Evolutionary conservation across 2,329 filamentous ascomycete species (phyloP).

Genomic region (Fusarium udum): DNA sequence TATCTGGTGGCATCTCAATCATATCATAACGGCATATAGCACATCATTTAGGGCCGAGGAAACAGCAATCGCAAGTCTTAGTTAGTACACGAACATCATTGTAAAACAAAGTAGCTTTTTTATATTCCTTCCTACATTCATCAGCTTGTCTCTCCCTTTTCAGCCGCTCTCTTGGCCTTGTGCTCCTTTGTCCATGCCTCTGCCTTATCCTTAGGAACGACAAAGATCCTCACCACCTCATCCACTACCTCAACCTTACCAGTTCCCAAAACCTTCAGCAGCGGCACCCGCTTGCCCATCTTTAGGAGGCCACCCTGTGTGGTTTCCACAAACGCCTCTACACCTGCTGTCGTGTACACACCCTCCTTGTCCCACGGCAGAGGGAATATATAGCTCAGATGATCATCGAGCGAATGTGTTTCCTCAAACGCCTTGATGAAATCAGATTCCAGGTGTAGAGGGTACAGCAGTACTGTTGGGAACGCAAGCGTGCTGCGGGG

Average conservation of each 20-base stretch:
- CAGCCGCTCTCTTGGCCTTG: constrained; percentile 75
- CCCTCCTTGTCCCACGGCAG: constrained; percentile 81
- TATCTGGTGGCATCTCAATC: background rate
- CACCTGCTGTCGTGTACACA: constrained; percentile 71
- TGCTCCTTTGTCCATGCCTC: constrained; percentile 84
- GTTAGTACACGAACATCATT: background rate
- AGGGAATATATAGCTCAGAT: constrained; percentile 86
- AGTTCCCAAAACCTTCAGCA: constrained; percentile 77
- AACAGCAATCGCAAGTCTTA: constrained; percentile 16
- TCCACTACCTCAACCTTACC: constrained; percentile 90
- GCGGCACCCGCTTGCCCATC: constrained; percentile 82
- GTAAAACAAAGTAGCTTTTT: constrained; percentile 5
- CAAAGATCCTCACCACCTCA: constrained; percentile 81
- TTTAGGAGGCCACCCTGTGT: constrained; percentile 82
- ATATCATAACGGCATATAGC: constrained; percentile 6
- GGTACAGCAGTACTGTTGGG: constrained; percentile 86
- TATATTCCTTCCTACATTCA: background rate
- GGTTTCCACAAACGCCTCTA: constrained; percentile 94
- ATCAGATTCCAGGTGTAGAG: constrained; percentile 81
- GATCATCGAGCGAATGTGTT: constrained; percentile 76
- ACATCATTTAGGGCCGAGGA: background rate
- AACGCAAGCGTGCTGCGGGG: constrained; percentile 77
- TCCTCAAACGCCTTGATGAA: constrained; percentile 91
- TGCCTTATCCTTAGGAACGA: constrained; percentile 78
- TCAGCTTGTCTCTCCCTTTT: constrained; percentile 46